Conservation (phyloP, 2,329 filamentous ascomycete species). For the Fusarium duplospermum region DNA sequence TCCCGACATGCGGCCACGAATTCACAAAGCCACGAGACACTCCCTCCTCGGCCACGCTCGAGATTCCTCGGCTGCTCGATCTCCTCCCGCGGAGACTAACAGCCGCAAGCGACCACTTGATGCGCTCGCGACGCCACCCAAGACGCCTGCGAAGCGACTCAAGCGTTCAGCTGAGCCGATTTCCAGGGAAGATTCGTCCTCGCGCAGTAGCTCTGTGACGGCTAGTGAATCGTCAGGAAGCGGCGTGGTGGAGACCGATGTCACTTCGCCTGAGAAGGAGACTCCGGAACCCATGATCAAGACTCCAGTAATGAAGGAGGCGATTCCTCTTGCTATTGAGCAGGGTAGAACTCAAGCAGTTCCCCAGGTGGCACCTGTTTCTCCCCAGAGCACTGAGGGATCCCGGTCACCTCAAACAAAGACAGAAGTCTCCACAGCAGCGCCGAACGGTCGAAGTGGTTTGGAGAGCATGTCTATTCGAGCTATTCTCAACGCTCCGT, state of each 20-base stretch:
- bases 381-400: conserved; percentile 47
- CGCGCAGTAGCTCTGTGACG: conserved; percentile 53
- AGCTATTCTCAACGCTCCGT: conserved; percentile 48
- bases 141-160: conserved; percentile 65
- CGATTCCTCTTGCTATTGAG: conserved; percentile 7
- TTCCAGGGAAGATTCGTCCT: conserved; percentile 45
- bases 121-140: conserved; percentile 63
- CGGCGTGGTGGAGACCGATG: conserved; percentile 54
- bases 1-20: conserved; percentile 65
- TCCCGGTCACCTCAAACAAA: conserved; percentile 41
- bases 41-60: conserved; percentile 48
- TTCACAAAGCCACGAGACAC: conserved; percentile 55
- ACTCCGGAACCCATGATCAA: conserved; percentile 53
- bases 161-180: conserved; percentile 50
- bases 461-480: conserved; percentile 48
- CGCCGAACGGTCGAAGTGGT: conserved; percentile 22
- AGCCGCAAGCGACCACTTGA: conserved; percentile 56
- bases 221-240: conserved; percentile 43
- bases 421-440: background rate
- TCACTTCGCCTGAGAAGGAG: conserved; percentile 64
- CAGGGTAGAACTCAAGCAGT: conserved; percentile 9
- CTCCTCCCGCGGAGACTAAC: conserved; percentile 42
- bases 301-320: conserved; percentile 37
- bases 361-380: conserved; percentile 41
- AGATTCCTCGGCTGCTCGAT: conserved; percentile 47